Conservation (phyloP, 345 rosid species). For the Euphorbia tirucalli region DNA sequence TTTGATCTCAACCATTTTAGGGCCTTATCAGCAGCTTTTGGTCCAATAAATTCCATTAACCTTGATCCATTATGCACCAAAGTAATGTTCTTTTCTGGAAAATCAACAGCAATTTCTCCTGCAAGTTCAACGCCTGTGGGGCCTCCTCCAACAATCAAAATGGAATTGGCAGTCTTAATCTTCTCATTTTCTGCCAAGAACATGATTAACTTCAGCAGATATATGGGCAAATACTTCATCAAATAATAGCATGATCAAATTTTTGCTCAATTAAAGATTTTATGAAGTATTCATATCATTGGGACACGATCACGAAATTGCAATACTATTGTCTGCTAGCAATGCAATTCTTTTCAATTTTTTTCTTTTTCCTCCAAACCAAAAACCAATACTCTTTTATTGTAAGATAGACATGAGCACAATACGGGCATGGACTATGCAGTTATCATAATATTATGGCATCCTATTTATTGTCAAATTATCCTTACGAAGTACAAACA, state of each 20-base stretch:
- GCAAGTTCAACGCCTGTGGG: constrained; percentile 94
- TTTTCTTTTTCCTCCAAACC: neutral
- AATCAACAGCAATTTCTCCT: constrained; percentile 79
- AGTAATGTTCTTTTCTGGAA: constrained; percentile 71
- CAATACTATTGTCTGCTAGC: neutral
- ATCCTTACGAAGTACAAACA: neutral
- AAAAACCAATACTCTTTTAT: neutral
- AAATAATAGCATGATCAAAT: neutral
- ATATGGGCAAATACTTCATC: neutral
- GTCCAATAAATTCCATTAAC: constrained; percentile 71
- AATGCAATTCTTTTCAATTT: neutral
- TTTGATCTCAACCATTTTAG: constrained; percentile 65
- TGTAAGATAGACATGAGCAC: neutral
- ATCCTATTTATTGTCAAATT: neutral
- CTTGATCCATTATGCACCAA: constrained; percentile 77
- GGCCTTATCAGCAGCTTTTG: constrained; percentile 65
- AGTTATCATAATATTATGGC: neutral
- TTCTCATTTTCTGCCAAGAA: constrained; percentile 56
- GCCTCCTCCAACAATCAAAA: constrained; percentile 90
- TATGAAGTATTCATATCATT: neutral
- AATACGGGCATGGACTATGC: too few relatives aligned
- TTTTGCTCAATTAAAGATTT: neutral
- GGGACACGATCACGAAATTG: neutral
- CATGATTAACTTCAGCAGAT: constrained; percentile 7
- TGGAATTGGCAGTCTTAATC: constrained; percentile 64